Conservation (phyloP, 2,329 filamentous ascomycete species). For the Trichoderma harzianum region DNA sequence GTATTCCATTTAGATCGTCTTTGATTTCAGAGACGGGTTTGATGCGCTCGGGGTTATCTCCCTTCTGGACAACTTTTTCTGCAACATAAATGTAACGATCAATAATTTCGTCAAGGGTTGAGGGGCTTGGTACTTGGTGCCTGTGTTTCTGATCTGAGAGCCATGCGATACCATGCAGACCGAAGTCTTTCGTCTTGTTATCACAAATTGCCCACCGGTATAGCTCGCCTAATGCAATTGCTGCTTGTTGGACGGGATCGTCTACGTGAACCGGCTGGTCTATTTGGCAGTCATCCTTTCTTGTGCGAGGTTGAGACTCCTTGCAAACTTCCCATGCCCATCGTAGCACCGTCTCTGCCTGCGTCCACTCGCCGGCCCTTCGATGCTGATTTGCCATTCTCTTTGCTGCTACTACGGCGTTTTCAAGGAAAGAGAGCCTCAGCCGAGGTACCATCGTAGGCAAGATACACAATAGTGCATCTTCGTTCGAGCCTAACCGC, state of each 20-base stretch:
- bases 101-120: neutral
- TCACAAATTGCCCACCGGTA: neutral
- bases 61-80: rapidly evolving
- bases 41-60: rapidly evolving
- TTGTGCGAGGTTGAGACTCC: neutral
- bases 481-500: neutral
- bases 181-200: neutral
- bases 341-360: neutral
- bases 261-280: neutral
- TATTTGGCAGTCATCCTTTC: neutral
- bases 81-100: neutral
- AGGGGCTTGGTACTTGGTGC: rapidly evolving
- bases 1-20: neutral
- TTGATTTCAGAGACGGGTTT: neutral
- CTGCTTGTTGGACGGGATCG: neutral
- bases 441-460: neutral
- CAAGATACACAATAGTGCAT: neutral
- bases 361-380: neutral
- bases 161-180: neutral
- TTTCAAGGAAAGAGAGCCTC: rapidly evolving
- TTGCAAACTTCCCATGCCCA: neutral
- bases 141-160: neutral
- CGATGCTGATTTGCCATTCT: neutral
- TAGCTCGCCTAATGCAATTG: neutral
- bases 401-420: neutral